Conservation (phyloP, 805 yeast species). For the Teunomyces cretensis region DNA sequence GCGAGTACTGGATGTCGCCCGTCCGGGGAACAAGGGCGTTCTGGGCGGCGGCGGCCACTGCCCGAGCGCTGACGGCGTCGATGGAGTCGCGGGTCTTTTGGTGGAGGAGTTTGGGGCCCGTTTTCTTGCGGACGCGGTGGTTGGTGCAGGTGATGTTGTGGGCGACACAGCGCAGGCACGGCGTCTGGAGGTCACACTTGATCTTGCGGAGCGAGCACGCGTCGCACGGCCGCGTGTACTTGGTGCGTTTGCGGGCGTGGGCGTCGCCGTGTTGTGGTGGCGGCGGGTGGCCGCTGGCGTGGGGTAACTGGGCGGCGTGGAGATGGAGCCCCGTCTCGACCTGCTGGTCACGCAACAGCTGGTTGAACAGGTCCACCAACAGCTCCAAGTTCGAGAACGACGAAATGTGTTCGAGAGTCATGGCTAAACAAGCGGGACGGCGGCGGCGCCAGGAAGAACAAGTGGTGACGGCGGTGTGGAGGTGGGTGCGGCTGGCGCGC, state of each 20-base stretch:
- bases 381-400: conserved; percentile 2
- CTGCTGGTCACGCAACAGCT: conserved; percentile 2
- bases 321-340: conserved; percentile 2
- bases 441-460: not conserved
- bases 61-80: conserved; percentile 16
- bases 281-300: not conserved
- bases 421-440: conserved; percentile 8
- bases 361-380: conserved; percentile 1
- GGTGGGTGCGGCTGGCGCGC: not conserved
- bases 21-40: not conserved
- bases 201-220: conserved; percentile 39
- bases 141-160: conserved; percentile 35
- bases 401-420: conserved; percentile 1
- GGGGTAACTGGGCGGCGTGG: not conserved
- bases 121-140: conserved; percentile 30
- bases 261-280: not conserved
- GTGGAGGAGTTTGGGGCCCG: conserved; percentile 36
- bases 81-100: not conserved
- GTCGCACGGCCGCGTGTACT: conserved; percentile 38
- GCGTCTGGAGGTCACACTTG: conserved; percentile 29
- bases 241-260: conserved; percentile 2
- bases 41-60: not conserved
- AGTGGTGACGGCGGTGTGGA: conserved; percentile 21
- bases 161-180: conserved; percentile 32
- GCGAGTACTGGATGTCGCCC: not conserved